Conservation (phyloP, 1,284 basidiomycete species). For the Austroboletus niveus region DNA sequence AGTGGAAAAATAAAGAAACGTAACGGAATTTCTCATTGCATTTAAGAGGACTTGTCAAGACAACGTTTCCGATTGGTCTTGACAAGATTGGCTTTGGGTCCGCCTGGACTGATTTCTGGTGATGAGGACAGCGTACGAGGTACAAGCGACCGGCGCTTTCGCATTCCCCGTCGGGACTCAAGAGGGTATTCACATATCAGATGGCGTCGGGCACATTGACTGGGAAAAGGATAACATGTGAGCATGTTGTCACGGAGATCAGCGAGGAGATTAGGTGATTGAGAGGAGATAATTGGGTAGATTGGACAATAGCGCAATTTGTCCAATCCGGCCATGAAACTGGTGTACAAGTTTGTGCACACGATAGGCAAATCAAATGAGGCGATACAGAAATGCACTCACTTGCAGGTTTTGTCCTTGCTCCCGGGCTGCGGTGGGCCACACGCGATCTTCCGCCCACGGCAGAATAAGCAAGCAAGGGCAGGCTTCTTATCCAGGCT, state of each 20-base stretch:
- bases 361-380: background rate
- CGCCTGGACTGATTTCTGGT: slow-evolving; percentile 23
- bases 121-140: slow-evolving; percentile 26
- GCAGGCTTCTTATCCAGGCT: slow-evolving; percentile 46
- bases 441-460: slow-evolving; percentile 64
- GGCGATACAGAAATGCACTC: slow-evolving; percentile 29
- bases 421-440: slow-evolving; percentile 50
- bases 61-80: slow-evolving; percentile 31
- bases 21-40: slow-evolving; percentile 5
- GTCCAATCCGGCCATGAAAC: slow-evolving; percentile 13
- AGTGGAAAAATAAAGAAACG: background rate
- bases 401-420: slow-evolving; percentile 61
- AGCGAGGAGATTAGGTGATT: slow-evolving; percentile 21
- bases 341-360: slow-evolving; percentile 5
- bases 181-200: slow-evolving; percentile 59
- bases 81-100: slow-evolving; percentile 17
- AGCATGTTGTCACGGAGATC: slow-evolving; percentile 21
- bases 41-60: slow-evolving; percentile 25
- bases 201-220: slow-evolving; percentile 59
- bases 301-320: background rate
- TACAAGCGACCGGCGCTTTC: slow-evolving; percentile 45
- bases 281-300: slow-evolving; percentile 14
- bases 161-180: slow-evolving; percentile 58
- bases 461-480: slow-evolving; percentile 60
- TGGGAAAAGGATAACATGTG: slow-evolving; percentile 32